phyloP scores from a whole-genome alignment of 1,139 yeast genomes.

The Candida tropicalis region DNA sequence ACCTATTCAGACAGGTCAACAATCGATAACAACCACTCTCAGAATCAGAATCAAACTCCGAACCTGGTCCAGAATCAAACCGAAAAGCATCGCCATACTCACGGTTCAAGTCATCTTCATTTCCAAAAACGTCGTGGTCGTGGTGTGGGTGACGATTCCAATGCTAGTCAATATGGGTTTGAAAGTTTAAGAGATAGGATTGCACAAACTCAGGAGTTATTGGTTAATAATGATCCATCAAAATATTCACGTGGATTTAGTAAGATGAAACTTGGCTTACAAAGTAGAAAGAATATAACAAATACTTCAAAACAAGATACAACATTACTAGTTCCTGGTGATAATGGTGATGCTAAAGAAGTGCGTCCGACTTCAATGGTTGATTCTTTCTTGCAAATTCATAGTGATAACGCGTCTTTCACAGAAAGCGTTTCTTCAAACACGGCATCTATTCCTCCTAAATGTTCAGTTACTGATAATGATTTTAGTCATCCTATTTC shows the following conservation, averaged over 20 bases:
- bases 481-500: slow-evolving; percentile 13
- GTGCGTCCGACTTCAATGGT: slow-evolving; percentile 19
- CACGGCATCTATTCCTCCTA: slow-evolving; percentile 1
- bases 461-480: slow-evolving; percentile 5
- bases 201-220: slow-evolving; percentile 24
- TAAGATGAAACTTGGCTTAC: slow-evolving; percentile 41
- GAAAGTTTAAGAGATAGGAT: slow-evolving; percentile 42
- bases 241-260: slow-evolving; percentile 39
- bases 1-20: not conserved
- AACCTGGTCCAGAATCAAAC: not conserved
- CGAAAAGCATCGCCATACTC: slow-evolving; percentile 10
- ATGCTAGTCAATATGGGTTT: slow-evolving; percentile 27
- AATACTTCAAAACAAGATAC: slow-evolving; percentile 4
- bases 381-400: slow-evolving; percentile 26
- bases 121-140: slow-evolving; percentile 12
- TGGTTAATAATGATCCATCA: slow-evolving; percentile 25
- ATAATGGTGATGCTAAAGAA: slow-evolving; percentile 8
- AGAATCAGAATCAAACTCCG: no score
- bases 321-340: slow-evolving; percentile 7
- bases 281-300: slow-evolving; percentile 18
- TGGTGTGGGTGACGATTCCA: slow-evolving; percentile 13
- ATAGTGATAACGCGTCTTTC: slow-evolving; percentile 15
- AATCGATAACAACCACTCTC: not conserved
- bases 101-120: slow-evolving; percentile 16
- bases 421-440: slow-evolving; percentile 13